phyloP scores from a whole-genome alignment of 371 early-diverging fungal species.

The Rhizopus sp. region DNA sequence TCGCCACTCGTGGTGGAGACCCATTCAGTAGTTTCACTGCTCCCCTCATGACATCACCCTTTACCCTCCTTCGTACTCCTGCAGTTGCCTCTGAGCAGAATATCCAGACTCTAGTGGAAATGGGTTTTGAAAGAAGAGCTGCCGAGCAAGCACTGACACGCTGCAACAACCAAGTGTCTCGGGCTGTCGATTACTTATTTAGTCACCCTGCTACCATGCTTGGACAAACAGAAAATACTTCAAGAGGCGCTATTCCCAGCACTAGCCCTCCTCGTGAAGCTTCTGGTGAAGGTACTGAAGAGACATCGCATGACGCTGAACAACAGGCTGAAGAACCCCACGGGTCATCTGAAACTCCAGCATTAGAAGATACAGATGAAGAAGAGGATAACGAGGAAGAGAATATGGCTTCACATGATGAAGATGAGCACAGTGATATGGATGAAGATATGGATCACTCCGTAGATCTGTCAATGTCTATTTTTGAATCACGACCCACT shows the following conservation, averaged over 20 bases:
- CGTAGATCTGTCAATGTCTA: not conserved
- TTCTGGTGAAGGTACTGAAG: not conserved
- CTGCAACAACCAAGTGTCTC: constrained; percentile 75
- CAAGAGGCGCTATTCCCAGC: constrained; percentile 20
- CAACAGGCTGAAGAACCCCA: not conserved
- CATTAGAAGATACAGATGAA: constrained; percentile 6
- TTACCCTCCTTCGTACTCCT: constrained; percentile 37
- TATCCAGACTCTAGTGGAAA: constrained; percentile 77
- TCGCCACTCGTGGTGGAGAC: constrained; percentile 28
- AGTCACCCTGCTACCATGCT: constrained; percentile 69
- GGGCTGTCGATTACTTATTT: constrained; percentile 90
- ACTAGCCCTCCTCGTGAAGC: constrained; percentile 4
- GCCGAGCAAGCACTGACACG: constrained; percentile 83
- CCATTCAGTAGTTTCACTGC: constrained; percentile 28
- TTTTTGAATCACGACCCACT: not conserved
- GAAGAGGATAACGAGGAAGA: constrained; percentile 7
- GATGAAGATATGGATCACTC: not conserved
- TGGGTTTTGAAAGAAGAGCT: constrained; percentile 88
- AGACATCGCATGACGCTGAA: not conserved
- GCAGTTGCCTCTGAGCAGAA: constrained; percentile 59
- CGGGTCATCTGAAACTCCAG: not conserved
- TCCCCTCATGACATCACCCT: constrained; percentile 37
- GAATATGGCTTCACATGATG: constrained; percentile 8
- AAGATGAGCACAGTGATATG: constrained; percentile 22
- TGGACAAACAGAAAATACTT: constrained; percentile 5